Percentiles rank a stretch among this genome's conserved stretches.
phyloP scores from a whole-genome alignment of 345 rosid genomes.

The Zanthoxylum bungeanum region DNA sequence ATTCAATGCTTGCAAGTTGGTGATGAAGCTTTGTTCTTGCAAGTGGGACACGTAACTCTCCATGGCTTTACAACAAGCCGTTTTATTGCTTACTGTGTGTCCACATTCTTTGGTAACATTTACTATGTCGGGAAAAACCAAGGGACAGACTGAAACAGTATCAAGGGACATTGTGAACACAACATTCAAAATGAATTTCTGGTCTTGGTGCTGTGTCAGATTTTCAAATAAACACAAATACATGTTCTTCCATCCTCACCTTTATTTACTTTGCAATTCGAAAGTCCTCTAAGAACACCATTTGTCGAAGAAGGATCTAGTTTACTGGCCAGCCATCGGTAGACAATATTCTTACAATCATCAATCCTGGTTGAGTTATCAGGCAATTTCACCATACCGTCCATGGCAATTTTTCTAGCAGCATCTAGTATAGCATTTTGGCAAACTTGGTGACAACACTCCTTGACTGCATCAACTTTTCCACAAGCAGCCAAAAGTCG shows the following conservation, averaged over 20 bases:
- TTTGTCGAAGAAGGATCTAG: constrained; percentile 42
- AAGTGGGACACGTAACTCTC: constrained; percentile 47
- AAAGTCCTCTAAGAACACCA: constrained; percentile 47
- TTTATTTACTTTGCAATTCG: constrained; percentile 52
- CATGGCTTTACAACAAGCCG: constrained; percentile 48
- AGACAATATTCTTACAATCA: constrained; percentile 47
- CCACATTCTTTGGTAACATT: constrained; percentile 36
- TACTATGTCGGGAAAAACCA: constrained; percentile 37
- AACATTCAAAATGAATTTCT: not conserved
- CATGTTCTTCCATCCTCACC: constrained; percentile 23
- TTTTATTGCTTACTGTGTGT: constrained; percentile 25
- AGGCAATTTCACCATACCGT: constrained; percentile 26
- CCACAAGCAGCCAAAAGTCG: constrained; percentile 49
- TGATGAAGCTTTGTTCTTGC: constrained; percentile 56
- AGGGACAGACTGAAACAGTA: constrained; percentile 44
- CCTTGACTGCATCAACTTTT: constrained; percentile 48
- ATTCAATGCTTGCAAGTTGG: constrained; percentile 60
- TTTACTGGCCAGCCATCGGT: constrained; percentile 55
- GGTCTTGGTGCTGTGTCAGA: not conserved
- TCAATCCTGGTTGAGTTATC: constrained; percentile 28
- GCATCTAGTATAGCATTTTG: constrained; percentile 50
- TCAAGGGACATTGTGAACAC: not conserved
- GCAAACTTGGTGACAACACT: constrained; percentile 55
- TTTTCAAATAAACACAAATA: not conserved
- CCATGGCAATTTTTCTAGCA: constrained; percentile 38